Conservation (phyloP, 768 basidiomycete genomes). For the Agaricus sinodeliciosus region DNA sequence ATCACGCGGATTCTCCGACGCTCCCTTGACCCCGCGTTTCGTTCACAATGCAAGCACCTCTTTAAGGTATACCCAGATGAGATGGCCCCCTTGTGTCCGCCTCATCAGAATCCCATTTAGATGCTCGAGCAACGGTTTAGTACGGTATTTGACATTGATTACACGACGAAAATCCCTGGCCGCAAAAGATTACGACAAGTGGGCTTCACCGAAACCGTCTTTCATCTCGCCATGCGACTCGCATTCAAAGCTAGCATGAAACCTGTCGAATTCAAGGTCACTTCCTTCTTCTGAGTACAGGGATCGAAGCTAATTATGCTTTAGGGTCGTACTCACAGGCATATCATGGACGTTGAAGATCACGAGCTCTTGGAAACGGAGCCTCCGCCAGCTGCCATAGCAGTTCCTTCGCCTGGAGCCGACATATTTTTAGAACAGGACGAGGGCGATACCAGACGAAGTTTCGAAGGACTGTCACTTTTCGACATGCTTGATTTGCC, state of each 20-base stretch:
- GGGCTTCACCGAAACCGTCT: slow-evolving; percentile 20
- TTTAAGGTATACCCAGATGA: slow-evolving; percentile 35
- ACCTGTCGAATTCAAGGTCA: slow-evolving; percentile 42
- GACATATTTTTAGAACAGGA: slow-evolving; percentile 4
- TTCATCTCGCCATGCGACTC: slow-evolving; percentile 36
- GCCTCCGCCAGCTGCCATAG: background rate
- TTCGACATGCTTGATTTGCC: background rate
- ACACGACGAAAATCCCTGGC: background rate
- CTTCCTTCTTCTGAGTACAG: background rate
- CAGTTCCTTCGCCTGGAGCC: background rate
- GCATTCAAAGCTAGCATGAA: slow-evolving; percentile 36
- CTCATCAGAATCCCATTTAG: background rate
- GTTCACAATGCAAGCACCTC: slow-evolving; percentile 32
- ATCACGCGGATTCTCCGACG: slow-evolving; percentile 45
- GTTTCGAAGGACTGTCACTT: background rate
- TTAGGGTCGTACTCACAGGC: slow-evolving; percentile 9
- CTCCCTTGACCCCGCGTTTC: slow-evolving; percentile 43
- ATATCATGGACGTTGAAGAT: slow-evolving; percentile 6
- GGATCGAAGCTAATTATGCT: slow-evolving; percentile 6
- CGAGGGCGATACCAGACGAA: background rate
- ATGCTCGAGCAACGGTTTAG: slow-evolving; percentile 13
- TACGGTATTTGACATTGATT: background rate
- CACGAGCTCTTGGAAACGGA: slow-evolving; percentile 1
- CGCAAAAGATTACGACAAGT: background rate
- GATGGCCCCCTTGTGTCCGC: background rate